Evolutionary conservation across 2,329 filamentous ascomycete genomes (phyloP).

Genomic region (Conoideocrella luteorostrata): DNA sequence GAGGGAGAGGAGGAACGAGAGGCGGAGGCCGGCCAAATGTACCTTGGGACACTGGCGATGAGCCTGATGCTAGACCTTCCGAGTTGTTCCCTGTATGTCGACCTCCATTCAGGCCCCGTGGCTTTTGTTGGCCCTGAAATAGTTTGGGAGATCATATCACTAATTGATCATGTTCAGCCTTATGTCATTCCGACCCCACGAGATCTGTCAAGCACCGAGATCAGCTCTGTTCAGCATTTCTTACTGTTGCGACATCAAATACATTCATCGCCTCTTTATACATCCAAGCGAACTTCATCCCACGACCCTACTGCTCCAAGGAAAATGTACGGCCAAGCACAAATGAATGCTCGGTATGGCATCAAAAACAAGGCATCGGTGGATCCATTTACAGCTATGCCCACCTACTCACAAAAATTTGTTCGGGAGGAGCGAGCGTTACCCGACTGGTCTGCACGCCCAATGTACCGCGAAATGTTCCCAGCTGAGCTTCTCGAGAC

Average conservation of each 20-base stretch:
- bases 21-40: constrained; percentile 40
- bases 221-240: constrained; percentile 42
- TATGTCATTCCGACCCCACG: constrained; percentile 43
- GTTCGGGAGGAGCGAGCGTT: constrained; percentile 43
- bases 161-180: constrained; percentile 27
- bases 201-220: constrained; percentile 37
- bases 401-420: constrained; percentile 53
- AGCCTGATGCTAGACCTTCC: constrained; percentile 50
- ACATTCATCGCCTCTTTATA: constrained; percentile 50
- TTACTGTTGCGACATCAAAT: constrained; percentile 51
- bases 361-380: constrained; percentile 48
- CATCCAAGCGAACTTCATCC: constrained; percentile 40
- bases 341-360: constrained; percentile 51
- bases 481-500: constrained; percentile 50
- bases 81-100: constrained; percentile 50
- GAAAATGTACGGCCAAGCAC: constrained; percentile 49
- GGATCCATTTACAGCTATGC: constrained; percentile 53
- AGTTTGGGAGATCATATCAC: background rate
- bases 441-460: constrained; percentile 45
- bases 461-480: constrained; percentile 48
- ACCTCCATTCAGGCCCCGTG: background rate
- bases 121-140: background rate
- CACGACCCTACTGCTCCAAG: constrained; percentile 33
- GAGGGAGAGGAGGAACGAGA: constrained; percentile 41
- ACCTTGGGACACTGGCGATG: constrained; percentile 47